Evolutionary conservation across 225 moss, liverwort and hornwort genomes (phyloP).

Genomic region (Pleurozium schreberi): DNA sequence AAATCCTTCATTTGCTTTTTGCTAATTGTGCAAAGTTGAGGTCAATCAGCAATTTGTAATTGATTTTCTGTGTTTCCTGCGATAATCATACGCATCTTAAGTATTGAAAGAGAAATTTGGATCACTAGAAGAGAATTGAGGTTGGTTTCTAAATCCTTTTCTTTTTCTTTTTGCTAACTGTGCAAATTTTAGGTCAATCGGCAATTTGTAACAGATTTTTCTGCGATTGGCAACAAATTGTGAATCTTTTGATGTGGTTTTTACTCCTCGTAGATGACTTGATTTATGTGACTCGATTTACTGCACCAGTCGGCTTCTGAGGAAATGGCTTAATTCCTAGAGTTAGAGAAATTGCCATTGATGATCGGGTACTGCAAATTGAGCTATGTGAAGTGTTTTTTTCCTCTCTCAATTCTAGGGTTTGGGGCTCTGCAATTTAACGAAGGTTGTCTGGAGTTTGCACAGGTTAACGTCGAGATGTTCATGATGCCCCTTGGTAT

Average conservation of each 20-base stretch:
- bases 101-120: background rate
- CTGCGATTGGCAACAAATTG: background rate
- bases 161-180: background rate
- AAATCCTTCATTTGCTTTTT: background rate
- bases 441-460: background rate
- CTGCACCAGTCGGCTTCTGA: background rate
- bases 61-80: background rate
- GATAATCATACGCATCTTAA: background rate
- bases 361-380: background rate
- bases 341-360: background rate
- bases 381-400: background rate
- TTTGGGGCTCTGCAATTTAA: background rate
- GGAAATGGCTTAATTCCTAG: background rate
- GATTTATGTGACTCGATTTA: background rate
- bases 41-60: background rate
- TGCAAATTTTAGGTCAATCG: background rate
- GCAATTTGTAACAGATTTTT: background rate
- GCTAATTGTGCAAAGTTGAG: background rate
- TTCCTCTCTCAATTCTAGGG: background rate
- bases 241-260: background rate
- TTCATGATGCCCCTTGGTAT: background rate
- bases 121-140: background rate
- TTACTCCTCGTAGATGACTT: background rate
- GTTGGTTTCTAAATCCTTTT: background rate
- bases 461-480: background rate